Evolutionary conservation across 1,284 basidiomycete genomes (phyloP), one percentile per base, ranked within the genome.

Genomic region (Xerocomus nothofagi): DNA sequence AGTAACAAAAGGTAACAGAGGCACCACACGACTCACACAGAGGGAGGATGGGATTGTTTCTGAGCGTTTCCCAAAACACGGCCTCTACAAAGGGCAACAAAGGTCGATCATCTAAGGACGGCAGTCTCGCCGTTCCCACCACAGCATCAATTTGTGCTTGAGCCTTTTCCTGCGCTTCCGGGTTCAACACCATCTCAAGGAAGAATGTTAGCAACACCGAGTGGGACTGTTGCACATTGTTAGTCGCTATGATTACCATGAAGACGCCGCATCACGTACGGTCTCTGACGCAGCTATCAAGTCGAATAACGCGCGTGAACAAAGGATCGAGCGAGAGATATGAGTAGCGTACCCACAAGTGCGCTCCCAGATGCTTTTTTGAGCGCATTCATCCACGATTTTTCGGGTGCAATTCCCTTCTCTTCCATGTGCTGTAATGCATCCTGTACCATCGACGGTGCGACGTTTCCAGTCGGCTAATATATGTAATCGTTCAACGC

Each of bases 1-100:
- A 10, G 29, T 2, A 30, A 30, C 9, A 3, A 1, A 1, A 17
- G 2, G 5, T 5, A 11, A 10, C 14, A 10, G 8, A 21, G 3
- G 12, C 24, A 27, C 11, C 12, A 11, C 6, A 14, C n/a, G 0
- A 33, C 46, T 24, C 38, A 54, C 47, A 49, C 14, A 58, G 15
- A 9, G 56, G 52, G 6, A 18, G 0, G 5, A 26, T 7, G 1
- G 56, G 42, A 3, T 17, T 29, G 5, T 23, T 46, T 45, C 57
- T 47, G 7, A 57, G n/a, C 12, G 36, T 37, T 26, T 57, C 55
- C 39, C 44, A 37, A 20, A 52, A 12, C 23, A 63, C 24, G 4
- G 59, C 58, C 2, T 61, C 59, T 2, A 59, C 5, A 18, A 53
- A 63, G 3, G 60, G 58, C 6, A 61, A 44, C 18, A 30, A 24